Base-by-base conservation (phyloP, 495 filamentous ascomycete species). In the Pseudoneurospora amorphoporcata region DNA sequence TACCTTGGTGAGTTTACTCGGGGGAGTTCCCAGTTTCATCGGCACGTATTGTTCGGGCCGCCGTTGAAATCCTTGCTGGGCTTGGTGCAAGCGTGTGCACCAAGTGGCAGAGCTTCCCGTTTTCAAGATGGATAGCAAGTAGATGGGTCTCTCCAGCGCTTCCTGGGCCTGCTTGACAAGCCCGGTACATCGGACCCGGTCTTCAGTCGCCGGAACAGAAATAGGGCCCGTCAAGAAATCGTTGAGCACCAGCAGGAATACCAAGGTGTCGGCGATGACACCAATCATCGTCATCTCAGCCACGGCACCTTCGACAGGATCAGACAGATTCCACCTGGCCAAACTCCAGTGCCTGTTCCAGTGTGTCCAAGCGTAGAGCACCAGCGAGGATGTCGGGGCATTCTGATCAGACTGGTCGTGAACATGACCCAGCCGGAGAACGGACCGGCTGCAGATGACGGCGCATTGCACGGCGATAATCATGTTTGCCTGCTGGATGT, bases 311-410 rank as follows among this genome's bases (percentile, higher is more conserved):
- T 69, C 69, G 35, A 69, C 37, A 12, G 19, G 42, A 65, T 75
- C 38, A 16, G 32, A 29, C 37, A 75, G 68, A 17, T 41, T 7
- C 39, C 39, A 69, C 9, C 61, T 45, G 4, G 76, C 73, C 29
- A 69, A 58, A 16, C 12, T 38, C 23, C 76, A 37, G 45, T 78
- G 76, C 8, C 17, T 16, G 68, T 38, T 45, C 76, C 76, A 78
- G 42, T 71, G 23, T 16, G 47, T 42, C 74, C 76, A 76, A 41
- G 73, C 75, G 37, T 78, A 78, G 8, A 74, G 68, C 14, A 75
- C 58, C n/a, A 78, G 69, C 8, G 68, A 65, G 10, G 74, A 70
- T 5, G 70, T 70, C 10, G 23, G 41, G n/a, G n/a, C 38, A 61
- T 32, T 61, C 6, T 61, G 53, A 14, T 61, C 35, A 37, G 35